Conservation (phyloP, 257 asterid genomes). For the Perilla frutescens region DNA sequence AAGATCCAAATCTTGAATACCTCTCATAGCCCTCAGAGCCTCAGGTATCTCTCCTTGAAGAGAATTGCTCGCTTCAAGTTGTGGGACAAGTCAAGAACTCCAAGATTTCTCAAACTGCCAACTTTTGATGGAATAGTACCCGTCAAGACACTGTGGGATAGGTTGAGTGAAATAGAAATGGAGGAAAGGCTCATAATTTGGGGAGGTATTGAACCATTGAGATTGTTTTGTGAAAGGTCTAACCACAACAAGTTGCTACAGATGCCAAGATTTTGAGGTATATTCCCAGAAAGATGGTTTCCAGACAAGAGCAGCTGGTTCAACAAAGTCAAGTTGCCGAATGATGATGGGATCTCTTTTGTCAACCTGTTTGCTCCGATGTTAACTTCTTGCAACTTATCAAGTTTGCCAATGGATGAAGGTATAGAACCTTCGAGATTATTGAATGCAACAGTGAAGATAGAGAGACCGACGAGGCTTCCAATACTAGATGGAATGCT, state of each 20-base stretch:
- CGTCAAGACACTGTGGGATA: constrained; percentile 14
- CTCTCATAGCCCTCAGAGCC: constrained; percentile 32
- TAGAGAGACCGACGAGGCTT: constrained; percentile 31
- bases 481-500: constrained; percentile 43
- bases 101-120: constrained; percentile 27
- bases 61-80: constrained; percentile 32
- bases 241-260: constrained; percentile 10
- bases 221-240: constrained; percentile 20
- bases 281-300: constrained; percentile 32
- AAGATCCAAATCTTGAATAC: constrained; percentile 21
- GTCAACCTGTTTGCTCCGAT: constrained; percentile 8
- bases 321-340: constrained; percentile 38
- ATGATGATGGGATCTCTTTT: constrained; percentile 23
- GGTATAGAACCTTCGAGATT: constrained; percentile 44
- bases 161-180: constrained; percentile 5
- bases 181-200: constrained; percentile 28
- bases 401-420: constrained; percentile 2
- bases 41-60: constrained; percentile 40
- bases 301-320: too few relatives aligned
- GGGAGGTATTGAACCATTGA: constrained; percentile 29
- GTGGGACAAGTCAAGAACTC: constrained; percentile 22
- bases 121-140: constrained; percentile 34
- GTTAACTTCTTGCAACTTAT: not conserved
- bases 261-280: constrained; percentile 28
- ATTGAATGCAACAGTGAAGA: not conserved